A percentile compares a stretch with the other conserved stretches of the same genome.
Evolutionary conservation across 1,284 basidiomycete species (phyloP).

Genomic region (Trametes hirsuta): DNA sequence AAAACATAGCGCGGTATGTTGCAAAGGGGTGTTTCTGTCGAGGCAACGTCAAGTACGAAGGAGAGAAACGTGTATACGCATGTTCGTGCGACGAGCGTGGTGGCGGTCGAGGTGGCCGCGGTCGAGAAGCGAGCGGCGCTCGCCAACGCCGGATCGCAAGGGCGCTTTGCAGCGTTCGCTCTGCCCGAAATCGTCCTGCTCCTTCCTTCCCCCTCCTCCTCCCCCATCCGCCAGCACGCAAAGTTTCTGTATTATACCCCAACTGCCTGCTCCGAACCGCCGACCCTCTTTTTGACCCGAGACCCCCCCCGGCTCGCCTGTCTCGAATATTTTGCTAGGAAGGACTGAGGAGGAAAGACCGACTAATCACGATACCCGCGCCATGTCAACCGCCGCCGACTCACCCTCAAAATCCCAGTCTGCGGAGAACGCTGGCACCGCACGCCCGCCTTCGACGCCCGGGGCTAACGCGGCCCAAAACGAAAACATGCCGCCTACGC

Average conservation of each 20-base stretch:
- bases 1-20: too few species aligned
- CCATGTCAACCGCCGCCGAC: conserved; percentile 19
- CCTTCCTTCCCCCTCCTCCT: neutral
- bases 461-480: conserved; percentile 8
- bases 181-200: conserved; percentile 16
- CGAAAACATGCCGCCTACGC: conserved; percentile 23
- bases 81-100: neutral
- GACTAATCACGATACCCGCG: conserved; percentile 17
- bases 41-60: too few species aligned
- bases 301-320: neutral
- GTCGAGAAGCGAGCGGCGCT: conserved; percentile 5
- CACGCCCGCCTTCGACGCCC: neutral
- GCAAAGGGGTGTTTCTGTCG: too few species aligned
- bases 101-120: conserved; percentile 6
- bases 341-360: neutral
- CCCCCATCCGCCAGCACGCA: conserved; percentile 12
- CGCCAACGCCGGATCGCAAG: neutral
- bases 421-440: neutral
- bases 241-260: conserved; percentile 23
- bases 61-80: neutral
- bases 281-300: conserved; percentile 6
- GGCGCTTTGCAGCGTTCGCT: conserved; percentile 21
- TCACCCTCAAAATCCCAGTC: neutral
- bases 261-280: conserved; percentile 12
- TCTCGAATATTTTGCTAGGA: neutral